Evolutionary conservation across 139 green algal genomes (phyloP), one percentile per base, ranked within the genome.

Genomic region (Auxenochlorella pyrenoidosa): DNA sequence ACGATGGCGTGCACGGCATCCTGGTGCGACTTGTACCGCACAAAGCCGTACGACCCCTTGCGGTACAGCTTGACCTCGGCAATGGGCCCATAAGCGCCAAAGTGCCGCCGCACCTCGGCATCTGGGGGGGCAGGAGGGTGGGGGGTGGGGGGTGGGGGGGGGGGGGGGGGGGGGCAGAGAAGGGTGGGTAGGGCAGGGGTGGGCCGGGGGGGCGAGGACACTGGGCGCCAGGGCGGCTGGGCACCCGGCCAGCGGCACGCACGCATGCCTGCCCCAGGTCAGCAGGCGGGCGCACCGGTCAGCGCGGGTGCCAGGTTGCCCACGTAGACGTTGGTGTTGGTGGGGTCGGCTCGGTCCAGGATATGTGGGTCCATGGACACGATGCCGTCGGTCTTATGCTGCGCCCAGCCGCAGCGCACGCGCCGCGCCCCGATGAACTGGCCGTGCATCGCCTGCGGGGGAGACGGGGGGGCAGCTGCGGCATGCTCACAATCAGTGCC

Each of bases 301-400:
- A 93, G 77, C 5, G 91, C 86, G 21, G 91, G 81, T 4, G 91
- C 78, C 40, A 97, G 79, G 89, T 95, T 96, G 75, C 94, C 94
- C 18, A 96, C 90, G 44, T 97, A 97, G 1, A 97, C 92, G 78
- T 96, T 97, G 82, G 91, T 94, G 88, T 95, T 95, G 51, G 88
- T 88, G n/a, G 94, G 94, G 78, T 95, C 90, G 21, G 89, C 75
- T 1, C 63, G 40, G 75, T 90, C 60, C 76, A 93, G 54, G 22
- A 76, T 73, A 24, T 83, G 38, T 0, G 79, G 59, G 71, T 87
- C 86, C 58, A 81, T 58, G n/a, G 70, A 6, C 54, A 47, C 68
- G 4, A 80, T 51, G 59, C 32, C 70, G 24, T 89, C 86, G n/a
- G 85, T 87, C 65, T 96, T 96, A 91, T 97, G 94, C 87, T 96